Percentiles rank a stretch among this genome's conserved stretches.
Conservation (phyloP, 2,329 filamentous ascomycete genomes). For the Penicillium brasilianum region DNA sequence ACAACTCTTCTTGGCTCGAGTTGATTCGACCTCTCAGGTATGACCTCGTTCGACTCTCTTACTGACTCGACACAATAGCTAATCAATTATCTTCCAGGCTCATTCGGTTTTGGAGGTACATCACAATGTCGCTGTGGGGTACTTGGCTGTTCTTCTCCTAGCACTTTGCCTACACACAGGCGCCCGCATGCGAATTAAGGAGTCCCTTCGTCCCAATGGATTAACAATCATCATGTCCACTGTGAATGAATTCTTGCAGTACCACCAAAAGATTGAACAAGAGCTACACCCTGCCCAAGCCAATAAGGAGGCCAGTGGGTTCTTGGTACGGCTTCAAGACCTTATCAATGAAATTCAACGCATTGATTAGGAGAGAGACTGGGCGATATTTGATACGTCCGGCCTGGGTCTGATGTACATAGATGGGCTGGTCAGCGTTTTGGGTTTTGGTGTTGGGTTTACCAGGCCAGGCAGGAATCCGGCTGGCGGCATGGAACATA, state of each 20-base stretch:
- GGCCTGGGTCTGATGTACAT: not conserved
- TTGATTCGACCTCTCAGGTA: conserved; percentile 71
- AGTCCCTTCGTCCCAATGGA: conserved; percentile 52
- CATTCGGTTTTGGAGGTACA: conserved; percentile 70
- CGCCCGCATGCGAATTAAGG: conserved; percentile 51
- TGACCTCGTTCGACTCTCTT: conserved; percentile 36
- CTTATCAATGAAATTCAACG: conserved; percentile 55
- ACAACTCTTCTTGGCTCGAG: conserved; percentile 69
- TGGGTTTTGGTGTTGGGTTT: not conserved
- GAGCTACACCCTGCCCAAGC: conserved; percentile 48
- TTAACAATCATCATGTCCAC: conserved; percentile 60
- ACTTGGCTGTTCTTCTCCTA: conserved; percentile 81
- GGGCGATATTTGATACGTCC: not conserved
- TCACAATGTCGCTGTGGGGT: conserved; percentile 82
- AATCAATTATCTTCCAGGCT: conserved; percentile 45
- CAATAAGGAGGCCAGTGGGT: conserved; percentile 56
- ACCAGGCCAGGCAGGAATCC: no score
- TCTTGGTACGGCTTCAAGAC: conserved; percentile 59
- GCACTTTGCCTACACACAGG: conserved; percentile 70
- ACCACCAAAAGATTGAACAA: conserved; percentile 64
- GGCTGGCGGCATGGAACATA: not conserved
- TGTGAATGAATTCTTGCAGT: conserved; percentile 65
- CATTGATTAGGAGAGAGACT: conserved; percentile 14
- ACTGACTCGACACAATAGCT: not conserved
- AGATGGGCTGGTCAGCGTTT: not conserved